Base-by-base conservation (phyloP, 192 early-diverging fungal genomes). In the Chytriomyces sp. region DNA sequence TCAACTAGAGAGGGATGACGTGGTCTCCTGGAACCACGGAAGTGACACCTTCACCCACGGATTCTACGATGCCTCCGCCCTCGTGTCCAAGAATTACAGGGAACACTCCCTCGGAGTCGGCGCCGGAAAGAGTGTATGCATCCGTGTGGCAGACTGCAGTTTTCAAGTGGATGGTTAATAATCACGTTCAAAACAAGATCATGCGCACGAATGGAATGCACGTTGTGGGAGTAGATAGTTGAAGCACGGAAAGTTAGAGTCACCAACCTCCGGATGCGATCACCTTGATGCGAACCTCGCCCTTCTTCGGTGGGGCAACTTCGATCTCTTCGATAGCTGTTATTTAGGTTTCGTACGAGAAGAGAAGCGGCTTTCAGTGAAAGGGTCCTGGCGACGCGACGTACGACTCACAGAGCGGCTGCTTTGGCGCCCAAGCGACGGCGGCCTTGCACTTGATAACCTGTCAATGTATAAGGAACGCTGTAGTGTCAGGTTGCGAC, bases 211-310 rank as follows among this genome's bases (percentile, higher is more conserved):
- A n/a, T n/a, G n/a, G n/a, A n/a, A n/a, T n/a, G n/a, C n/a, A n/a
- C n/a, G n/a, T n/a, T n/a, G n/a, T n/a, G n/a, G n/a, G n/a, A n/a
- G n/a, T n/a, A n/a, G 26, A 57, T 8, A 57, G 28, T 8, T 7
- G 26, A 57, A 8, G 7, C 8, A 57, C 12, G 12, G 31, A 66
- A 66, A 8, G 39, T 25, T 28, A 31, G 2, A 3, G 14, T 14
- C 3, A 52, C 57, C 22, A 6, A 71, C 70, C 70, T 37, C 94
- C 96, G 14, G 93, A 93, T n/a, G 93, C 89, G 37, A 90, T 64
- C 49, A 98, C 89, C 84, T 96, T 94, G 62, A 99, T 86, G 44
- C 96, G 91, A 39, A 98, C 95, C 82, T 99, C 96, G 28, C 93
- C 92, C 49, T 74, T 78, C 67, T 81, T 60, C 25, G 96, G 96